Conservation (phyloP, 1,139 yeast species). For the Taiozyma onychis region DNA sequence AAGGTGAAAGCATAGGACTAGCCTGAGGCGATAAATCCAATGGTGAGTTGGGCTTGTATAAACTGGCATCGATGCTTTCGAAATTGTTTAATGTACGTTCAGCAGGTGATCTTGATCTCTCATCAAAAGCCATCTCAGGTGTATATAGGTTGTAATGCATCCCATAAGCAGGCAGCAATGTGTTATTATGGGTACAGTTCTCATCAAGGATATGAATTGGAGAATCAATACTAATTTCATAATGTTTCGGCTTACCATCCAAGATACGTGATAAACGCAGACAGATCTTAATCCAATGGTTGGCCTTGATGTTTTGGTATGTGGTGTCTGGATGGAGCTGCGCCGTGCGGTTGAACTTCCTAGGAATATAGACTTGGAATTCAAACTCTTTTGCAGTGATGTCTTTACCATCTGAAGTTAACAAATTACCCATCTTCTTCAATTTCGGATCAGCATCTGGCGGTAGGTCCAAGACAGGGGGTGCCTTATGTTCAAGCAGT, state of each 20-base stretch:
- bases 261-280: conserved; percentile 66
- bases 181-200: conserved; percentile 67
- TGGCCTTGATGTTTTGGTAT: conserved; percentile 69
- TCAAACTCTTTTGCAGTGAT: conserved; percentile 62
- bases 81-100: conserved; percentile 15
- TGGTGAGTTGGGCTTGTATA: conserved; percentile 37
- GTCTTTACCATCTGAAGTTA: conserved; percentile 30
- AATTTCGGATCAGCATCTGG: conserved; percentile 29
- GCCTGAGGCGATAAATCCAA: conserved; percentile 55
- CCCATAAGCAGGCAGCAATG: conserved; percentile 47
- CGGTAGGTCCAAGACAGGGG: conserved; percentile 27
- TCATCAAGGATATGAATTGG: conserved; percentile 68
- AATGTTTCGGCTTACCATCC: conserved; percentile 68
- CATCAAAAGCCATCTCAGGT: conserved; percentile 32
- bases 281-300: conserved; percentile 91
- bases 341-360: conserved; percentile 42
- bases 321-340: conserved; percentile 79
- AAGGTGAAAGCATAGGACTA: conserved; percentile 32
- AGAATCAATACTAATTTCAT: conserved; percentile 86
- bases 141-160: conserved; percentile 32
- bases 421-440: conserved; percentile 36
- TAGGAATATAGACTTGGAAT: conserved; percentile 78
- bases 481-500: conserved; percentile 74
- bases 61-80: conserved; percentile 25
- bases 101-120: conserved; percentile 34